Percentiles rank a stretch among this genome's conserved stretches.
Evolutionary conservation across 1,284 basidiomycete genomes (phyloP).

Genomic region (Ustilago curta): DNA sequence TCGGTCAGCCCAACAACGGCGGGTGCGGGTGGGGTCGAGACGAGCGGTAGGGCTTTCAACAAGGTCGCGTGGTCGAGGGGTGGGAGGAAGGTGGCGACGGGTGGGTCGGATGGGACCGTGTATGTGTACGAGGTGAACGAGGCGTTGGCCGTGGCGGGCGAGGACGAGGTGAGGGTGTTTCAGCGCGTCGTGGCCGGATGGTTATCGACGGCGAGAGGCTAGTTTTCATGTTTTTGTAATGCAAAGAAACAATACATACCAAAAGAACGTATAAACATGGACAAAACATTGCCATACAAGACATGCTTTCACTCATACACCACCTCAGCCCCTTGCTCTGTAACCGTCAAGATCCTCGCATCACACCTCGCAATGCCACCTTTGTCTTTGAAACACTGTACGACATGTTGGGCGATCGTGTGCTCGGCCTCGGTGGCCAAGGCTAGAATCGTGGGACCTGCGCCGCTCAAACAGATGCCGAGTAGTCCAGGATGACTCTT

Average conservation of each 20-base stretch:
- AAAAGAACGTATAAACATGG: too few relatives aligned
- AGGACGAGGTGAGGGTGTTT: constrained; percentile 56
- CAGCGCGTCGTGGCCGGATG: constrained; percentile 40
- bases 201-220: constrained; percentile 13
- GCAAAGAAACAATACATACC: too few relatives aligned
- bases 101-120: constrained; percentile 89
- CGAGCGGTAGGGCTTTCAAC: constrained; percentile 78
- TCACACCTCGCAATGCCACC: constrained; percentile 57
- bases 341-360: constrained; percentile 61
- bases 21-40: background rate
- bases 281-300: too few relatives aligned
- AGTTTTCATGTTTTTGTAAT: too few relatives aligned
- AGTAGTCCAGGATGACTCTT: constrained; percentile 89
- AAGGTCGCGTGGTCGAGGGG: constrained; percentile 95
- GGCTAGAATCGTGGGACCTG: constrained; percentile 96
- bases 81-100: constrained; percentile 84
- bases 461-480: constrained; percentile 97
- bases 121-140: constrained; percentile 80
- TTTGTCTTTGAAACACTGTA: constrained; percentile 58
- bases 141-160: constrained; percentile 26
- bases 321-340: constrained; percentile 57
- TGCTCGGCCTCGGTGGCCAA: constrained; percentile 78
- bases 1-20: constrained; percentile 8
- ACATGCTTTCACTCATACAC: too few relatives aligned
- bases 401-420: constrained; percentile 61